Conservation (phyloP, 1,139 yeast species). For the Scheffersomyces stambukii region DNA sequence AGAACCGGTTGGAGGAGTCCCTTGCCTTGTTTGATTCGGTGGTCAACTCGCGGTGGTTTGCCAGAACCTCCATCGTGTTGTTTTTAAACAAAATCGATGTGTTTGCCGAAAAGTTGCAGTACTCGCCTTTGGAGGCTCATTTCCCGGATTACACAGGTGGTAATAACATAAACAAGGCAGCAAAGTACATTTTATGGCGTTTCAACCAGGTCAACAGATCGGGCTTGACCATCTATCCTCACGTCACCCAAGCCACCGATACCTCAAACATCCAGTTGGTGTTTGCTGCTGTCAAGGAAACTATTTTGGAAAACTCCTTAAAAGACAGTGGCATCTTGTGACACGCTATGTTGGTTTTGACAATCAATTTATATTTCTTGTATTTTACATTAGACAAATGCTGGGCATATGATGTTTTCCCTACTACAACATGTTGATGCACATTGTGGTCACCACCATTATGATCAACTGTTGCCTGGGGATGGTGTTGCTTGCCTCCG, state of each 20-base stretch:
- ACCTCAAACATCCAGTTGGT: conserved; percentile 84
- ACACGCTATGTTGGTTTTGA: too few species aligned
- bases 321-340: conserved; percentile 79
- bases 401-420: conserved; percentile 1
- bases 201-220: conserved; percentile 83
- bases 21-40: conserved; percentile 83
- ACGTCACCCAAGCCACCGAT: conserved; percentile 92
- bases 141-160: conserved; percentile 94
- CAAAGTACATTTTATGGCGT: conserved; percentile 87
- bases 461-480: too few species aligned
- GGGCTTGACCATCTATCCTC: conserved; percentile 79
- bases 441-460: too few species aligned
- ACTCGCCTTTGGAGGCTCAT: conserved; percentile 75
- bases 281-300: conserved; percentile 88
- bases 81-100: conserved; percentile 88
- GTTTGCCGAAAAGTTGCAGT: conserved; percentile 78
- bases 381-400: conserved; percentile 1
- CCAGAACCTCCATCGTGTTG: conserved; percentile 78
- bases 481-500: too few species aligned
- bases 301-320: conserved; percentile 78
- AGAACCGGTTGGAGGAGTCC: conserved; percentile 83
- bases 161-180: conserved; percentile 85
- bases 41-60: conserved; percentile 91
- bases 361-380: too few species aligned
- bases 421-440: too few species aligned